These are phyloP conservation scores for Diaporthe nobilis DNA, from an alignment of 2,329 filamentous ascomycete species.

Conservation along the genomic window DNA sequence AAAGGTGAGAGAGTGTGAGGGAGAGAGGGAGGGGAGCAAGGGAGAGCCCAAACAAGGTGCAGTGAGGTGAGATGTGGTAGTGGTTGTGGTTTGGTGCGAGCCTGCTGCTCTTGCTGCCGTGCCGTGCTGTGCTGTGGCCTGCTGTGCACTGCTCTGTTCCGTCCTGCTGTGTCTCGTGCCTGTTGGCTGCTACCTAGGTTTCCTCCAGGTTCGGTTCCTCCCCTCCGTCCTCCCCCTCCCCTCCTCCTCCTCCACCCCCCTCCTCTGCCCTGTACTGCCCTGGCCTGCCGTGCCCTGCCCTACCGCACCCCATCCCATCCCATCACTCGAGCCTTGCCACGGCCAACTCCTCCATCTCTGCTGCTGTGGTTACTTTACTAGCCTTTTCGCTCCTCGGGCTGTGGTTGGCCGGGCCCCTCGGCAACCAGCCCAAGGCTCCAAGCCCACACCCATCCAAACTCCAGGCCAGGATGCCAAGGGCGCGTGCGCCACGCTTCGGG, in stretches of 20 bases:
- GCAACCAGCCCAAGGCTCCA: slow-evolving; percentile 30
- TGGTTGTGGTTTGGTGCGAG: neutral
- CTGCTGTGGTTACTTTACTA: slow-evolving; percentile 29
- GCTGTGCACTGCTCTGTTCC: neutral
- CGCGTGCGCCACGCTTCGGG: slow-evolving; percentile 31
- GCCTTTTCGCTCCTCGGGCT: slow-evolving; percentile 11
- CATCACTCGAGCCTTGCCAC: slow-evolving; percentile 14
- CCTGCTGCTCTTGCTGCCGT: neutral
- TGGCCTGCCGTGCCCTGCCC: neutral
- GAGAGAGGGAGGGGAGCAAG: neutral
- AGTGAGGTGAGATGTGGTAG: neutral
- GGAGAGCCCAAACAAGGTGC: neutral
- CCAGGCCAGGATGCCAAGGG: slow-evolving; percentile 27
- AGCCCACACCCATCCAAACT: slow-evolving; percentile 22
- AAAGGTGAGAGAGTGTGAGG: slow-evolving; percentile 8
- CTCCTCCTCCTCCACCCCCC: neutral
- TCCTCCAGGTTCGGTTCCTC: slow-evolving; percentile 12
- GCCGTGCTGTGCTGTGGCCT: neutral
- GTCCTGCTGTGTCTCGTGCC: neutral
- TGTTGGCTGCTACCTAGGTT: neutral
- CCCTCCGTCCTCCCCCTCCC: neutral
- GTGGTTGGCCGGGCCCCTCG: slow-evolving; percentile 30
- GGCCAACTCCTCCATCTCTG: slow-evolving; percentile 20
- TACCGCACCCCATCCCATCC: slow-evolving; percentile 4
- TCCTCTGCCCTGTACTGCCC: neutral